A percentile compares a stretch with the other conserved stretches of the same genome.
These are phyloP conservation scores for Trichosporon coremiiforme DNA, from an alignment of 1,284 basidiomycete genomes.

Conservation along the genomic window DNA sequence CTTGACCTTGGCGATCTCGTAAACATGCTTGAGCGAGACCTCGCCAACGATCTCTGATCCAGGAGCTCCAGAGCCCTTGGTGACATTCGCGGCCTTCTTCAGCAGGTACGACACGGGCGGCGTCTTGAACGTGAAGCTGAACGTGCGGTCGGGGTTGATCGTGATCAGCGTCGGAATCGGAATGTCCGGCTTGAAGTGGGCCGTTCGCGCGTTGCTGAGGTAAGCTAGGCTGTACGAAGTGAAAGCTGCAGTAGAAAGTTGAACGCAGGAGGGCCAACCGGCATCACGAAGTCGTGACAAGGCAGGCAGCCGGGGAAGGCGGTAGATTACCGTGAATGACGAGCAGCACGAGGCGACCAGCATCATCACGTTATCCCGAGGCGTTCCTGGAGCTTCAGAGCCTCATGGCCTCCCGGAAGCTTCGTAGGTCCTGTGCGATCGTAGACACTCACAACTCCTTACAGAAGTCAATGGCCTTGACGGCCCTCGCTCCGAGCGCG, in stretches of 20 bases:
- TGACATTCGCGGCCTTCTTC: slow-evolving; percentile 86
- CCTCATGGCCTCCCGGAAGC: too few relatives aligned
- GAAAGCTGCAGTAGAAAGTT: too few relatives aligned
- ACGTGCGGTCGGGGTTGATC: slow-evolving; percentile 91
- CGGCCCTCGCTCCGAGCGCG: slow-evolving; percentile 93
- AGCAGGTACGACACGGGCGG: slow-evolving; percentile 90
- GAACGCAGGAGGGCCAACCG: too few relatives aligned
- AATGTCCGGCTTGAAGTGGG: slow-evolving; percentile 80
- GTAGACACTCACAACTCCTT: slow-evolving; percentile 69
- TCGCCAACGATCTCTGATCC: slow-evolving; percentile 65
- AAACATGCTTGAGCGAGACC: slow-evolving; percentile 93
- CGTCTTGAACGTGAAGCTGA: slow-evolving; percentile 88
- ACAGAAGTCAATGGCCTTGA: slow-evolving; percentile 99
- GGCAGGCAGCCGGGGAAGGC: too few relatives aligned
- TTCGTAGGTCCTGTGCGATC: too few relatives aligned
- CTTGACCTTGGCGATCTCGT: slow-evolving; percentile 99
- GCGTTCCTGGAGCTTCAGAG: too few relatives aligned
- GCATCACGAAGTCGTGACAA: too few relatives aligned
- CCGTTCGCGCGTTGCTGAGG: slow-evolving; percentile 77
- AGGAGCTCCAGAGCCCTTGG: slow-evolving; percentile 71
- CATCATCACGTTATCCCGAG: too few relatives aligned
- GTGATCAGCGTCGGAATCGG: slow-evolving; percentile 89
- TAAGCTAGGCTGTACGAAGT: slow-evolving; percentile 16
- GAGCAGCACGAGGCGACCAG: too few relatives aligned
- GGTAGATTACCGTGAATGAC: too few relatives aligned